phyloP scores from a whole-genome alignment of 2,329 filamentous ascomycete species.

The Microdochium bolleyi region DNA sequence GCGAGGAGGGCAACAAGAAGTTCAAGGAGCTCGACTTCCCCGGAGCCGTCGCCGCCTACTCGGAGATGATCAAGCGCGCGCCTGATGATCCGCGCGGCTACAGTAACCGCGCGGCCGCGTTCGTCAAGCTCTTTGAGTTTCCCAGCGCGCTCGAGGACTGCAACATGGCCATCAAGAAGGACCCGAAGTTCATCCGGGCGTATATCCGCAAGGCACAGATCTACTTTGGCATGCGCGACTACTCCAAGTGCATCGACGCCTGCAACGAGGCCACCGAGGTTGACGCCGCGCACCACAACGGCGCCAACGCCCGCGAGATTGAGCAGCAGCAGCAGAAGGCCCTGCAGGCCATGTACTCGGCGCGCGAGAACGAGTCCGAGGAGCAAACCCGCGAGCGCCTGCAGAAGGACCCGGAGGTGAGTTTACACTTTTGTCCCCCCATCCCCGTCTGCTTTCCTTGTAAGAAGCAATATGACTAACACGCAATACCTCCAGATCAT shows the following conservation, averaged over 20 bases:
- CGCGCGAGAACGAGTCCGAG: slow-evolving; percentile 90
- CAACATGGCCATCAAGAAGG: slow-evolving; percentile 81
- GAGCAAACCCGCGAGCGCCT: slow-evolving; percentile 90
- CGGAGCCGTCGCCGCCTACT: slow-evolving; percentile 86
- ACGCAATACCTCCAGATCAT: slow-evolving; percentile 53
- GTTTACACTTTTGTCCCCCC: slow-evolving; percentile 19
- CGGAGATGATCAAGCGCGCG: slow-evolving; percentile 92
- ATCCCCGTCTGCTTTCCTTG: neutral
- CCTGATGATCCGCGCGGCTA: slow-evolving; percentile 90
- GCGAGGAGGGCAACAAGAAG: slow-evolving; percentile 89
- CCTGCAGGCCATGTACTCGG: slow-evolving; percentile 78
- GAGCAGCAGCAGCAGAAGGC: slow-evolving; percentile 93
- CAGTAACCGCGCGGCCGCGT: slow-evolving; percentile 93
- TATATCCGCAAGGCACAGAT: slow-evolving; percentile 96
- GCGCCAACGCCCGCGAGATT: slow-evolving; percentile 84
- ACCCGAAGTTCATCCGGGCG: slow-evolving; percentile 86
- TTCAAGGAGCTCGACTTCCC: slow-evolving; percentile 98
- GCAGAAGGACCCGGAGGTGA: slow-evolving; percentile 81
- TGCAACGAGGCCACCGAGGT: slow-evolving; percentile 74
- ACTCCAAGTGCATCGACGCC: slow-evolving; percentile 86
- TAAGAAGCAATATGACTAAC: slow-evolving; percentile 13
- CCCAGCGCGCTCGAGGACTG: slow-evolving; percentile 91
- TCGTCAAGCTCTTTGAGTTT: slow-evolving; percentile 95
- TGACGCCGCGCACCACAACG: slow-evolving; percentile 59
- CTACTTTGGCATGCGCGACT: slow-evolving; percentile 96